Percentiles rank a stretch among this genome's conserved stretches.
Evolutionary conservation across 1,139 yeast species (phyloP).

Genomic region (Diutina catenulata): DNA sequence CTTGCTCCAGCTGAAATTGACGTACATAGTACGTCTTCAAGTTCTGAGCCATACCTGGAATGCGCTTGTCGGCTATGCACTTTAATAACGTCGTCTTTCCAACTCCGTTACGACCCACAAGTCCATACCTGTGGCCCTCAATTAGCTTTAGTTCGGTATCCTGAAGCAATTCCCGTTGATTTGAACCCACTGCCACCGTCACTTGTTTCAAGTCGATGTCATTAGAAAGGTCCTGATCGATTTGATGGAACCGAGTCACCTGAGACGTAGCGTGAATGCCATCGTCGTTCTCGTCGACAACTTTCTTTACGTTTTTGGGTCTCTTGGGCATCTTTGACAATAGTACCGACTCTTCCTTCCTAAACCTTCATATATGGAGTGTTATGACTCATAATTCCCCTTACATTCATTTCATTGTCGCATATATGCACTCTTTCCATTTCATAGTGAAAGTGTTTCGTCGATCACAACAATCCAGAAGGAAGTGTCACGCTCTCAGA

Average conservation of each 20-base stretch:
- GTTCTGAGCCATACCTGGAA: neutral
- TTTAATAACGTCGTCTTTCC: conserved; percentile 4
- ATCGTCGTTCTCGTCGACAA: neutral
- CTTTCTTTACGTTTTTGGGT: neutral
- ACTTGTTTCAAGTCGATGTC: neutral
- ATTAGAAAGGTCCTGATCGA: neutral
- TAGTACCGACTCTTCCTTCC: too few relatives aligned
- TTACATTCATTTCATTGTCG: neutral
- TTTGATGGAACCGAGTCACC: neutral
- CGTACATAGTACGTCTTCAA: neutral
- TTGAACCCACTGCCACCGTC: neutral
- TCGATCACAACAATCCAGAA: too few relatives aligned
- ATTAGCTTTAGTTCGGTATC: neutral
- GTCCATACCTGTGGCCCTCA: neutral
- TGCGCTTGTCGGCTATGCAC: neutral
- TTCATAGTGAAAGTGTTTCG: too few relatives aligned
- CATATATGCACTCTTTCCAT: neutral
- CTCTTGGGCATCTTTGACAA: neutral
- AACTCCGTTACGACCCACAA: conserved; percentile 3
- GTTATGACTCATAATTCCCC: neutral
- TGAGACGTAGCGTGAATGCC: neutral
- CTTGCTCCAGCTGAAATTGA: neutral
- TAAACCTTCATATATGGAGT: neutral
- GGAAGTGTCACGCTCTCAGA: too few relatives aligned
- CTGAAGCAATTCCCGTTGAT: neutral